Conservation (phyloP, 139 green algal species). For the Mychonastes homosphaera region DNA sequence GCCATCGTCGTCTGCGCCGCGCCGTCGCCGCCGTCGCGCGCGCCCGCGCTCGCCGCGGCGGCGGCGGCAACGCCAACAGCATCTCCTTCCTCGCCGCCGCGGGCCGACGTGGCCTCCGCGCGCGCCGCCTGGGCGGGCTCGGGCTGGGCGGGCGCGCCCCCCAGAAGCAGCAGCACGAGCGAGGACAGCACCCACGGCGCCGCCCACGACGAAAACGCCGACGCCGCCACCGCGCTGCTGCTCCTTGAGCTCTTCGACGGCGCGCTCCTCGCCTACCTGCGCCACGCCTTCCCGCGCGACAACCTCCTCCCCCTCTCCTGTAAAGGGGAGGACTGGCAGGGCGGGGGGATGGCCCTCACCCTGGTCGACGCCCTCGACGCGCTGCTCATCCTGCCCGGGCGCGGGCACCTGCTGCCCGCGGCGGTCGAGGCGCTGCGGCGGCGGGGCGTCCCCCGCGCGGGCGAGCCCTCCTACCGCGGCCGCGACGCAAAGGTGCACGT, state of each 20-base stretch:
- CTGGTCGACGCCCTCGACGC: slow-evolving; percentile 76
- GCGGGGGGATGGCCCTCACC: slow-evolving; percentile 69
- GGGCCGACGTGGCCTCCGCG: not conserved
- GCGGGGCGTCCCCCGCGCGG: too few species aligned
- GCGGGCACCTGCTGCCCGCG: slow-evolving; percentile 25
- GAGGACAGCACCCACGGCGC: not conserved
- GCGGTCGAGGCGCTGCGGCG: slow-evolving; percentile 36
- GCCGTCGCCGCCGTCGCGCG: too few species aligned
- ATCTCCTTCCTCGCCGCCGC: not conserved
- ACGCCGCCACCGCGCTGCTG: too few species aligned
- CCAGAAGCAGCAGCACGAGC: not conserved
- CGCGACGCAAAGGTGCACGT: slow-evolving; percentile 43
- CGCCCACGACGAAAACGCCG: too few species aligned
- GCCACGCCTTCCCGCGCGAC: slow-evolving; percentile 38
- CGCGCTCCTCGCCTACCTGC: not conserved
- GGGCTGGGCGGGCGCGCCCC: not conserved
- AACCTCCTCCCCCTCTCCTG: slow-evolving; percentile 72
- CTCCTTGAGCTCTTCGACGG: not conserved
- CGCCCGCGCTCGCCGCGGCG: too few species aligned
- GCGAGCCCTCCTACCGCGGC: not conserved
- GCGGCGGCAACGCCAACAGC: not conserved
- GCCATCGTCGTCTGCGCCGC: too few species aligned
- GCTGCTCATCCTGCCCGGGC: slow-evolving; percentile 55
- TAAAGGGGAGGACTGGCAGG: slow-evolving; percentile 61
- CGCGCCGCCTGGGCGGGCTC: not conserved